These are phyloP conservation scores for Passalora sequoiae DNA, from an alignment of 2,329 filamentous ascomycete species.

Conservation along the genomic window DNA sequence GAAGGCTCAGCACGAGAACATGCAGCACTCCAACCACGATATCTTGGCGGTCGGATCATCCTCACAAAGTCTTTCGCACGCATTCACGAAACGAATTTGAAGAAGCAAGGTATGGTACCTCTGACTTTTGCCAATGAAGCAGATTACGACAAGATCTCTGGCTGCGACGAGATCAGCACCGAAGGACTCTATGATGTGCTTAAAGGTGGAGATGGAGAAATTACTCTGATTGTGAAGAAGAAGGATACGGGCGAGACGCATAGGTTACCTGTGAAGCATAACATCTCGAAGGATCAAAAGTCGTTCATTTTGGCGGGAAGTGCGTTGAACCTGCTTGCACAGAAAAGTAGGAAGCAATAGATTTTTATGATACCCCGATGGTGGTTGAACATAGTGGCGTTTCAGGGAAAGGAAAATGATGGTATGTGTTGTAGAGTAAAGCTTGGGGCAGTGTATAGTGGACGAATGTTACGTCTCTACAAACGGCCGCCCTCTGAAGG, in stretches of 20 bases:
- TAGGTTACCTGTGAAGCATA: slow-evolving; percentile 74
- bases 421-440: too few relatives aligned
- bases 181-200: slow-evolving; percentile 81
- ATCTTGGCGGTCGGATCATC: slow-evolving; percentile 78
- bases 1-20: slow-evolving; percentile 87
- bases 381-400: slow-evolving; percentile 1
- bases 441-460: neutral
- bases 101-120: slow-evolving; percentile 96
- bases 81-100: slow-evolving; percentile 92
- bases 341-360: slow-evolving; percentile 42
- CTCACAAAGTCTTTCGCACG: slow-evolving; percentile 82
- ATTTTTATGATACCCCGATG: neutral
- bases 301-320: slow-evolving; percentile 89
- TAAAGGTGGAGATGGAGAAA: slow-evolving; percentile 68
- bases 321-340: slow-evolving; percentile 81
- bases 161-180: slow-evolving; percentile 77
- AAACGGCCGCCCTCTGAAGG: neutral
- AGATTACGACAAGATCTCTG: slow-evolving; percentile 79
- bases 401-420: neutral
- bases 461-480: neutral
- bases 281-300: slow-evolving; percentile 83
- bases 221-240: slow-evolving; percentile 55
- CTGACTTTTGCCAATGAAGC: slow-evolving; percentile 82
- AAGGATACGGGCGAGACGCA: slow-evolving; percentile 55
- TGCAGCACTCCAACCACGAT: slow-evolving; percentile 84